These are phyloP conservation scores for Coriolopsis trogii DNA, from an alignment of 1,284 basidiomycete species.

Conservation along the genomic window DNA sequence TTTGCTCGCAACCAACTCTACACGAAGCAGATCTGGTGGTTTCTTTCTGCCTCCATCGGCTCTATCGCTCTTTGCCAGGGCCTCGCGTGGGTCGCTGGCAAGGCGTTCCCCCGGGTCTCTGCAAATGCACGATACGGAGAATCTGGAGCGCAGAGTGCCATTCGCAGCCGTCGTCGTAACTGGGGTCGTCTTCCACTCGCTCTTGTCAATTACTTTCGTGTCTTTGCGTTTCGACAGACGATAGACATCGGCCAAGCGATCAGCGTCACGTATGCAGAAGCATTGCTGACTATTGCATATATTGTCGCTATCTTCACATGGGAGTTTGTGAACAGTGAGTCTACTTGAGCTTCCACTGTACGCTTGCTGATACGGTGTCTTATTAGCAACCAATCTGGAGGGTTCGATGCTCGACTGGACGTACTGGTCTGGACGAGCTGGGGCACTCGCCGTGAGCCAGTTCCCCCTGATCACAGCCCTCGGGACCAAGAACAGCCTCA, in stretches of 20 bases:
- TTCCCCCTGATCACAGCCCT: constrained; percentile 63
- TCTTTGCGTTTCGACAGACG: constrained; percentile 51
- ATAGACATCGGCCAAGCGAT: constrained; percentile 43
- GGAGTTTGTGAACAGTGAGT: constrained; percentile 52
- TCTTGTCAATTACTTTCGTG: constrained; percentile 45
- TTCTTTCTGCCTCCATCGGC: constrained; percentile 43
- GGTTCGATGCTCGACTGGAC: constrained; percentile 38
- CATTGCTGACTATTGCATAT: constrained; percentile 48
- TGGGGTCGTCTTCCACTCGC: constrained; percentile 40
- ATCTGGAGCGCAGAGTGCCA: constrained; percentile 21
- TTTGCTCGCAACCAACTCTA: constrained; percentile 29
- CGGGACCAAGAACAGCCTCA: constrained; percentile 64
- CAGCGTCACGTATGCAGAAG: constrained; percentile 49
- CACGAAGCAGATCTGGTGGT: constrained; percentile 47
- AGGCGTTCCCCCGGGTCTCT: constrained; percentile 13
- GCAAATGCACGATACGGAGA: neutral
- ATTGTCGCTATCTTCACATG: constrained; percentile 48
- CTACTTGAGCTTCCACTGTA: neutral
- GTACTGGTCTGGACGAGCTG: constrained; percentile 54
- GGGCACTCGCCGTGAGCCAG: constrained; percentile 53
- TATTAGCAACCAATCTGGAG: constrained; percentile 39
- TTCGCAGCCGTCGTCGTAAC: constrained; percentile 12
- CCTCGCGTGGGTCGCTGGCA: constrained; percentile 27
- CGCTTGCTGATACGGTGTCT: neutral
- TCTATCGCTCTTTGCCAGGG: constrained; percentile 43